These are phyloP conservation scores for Collariella sp. DNA, from an alignment of 495 filamentous ascomycete genomes.

Conservation along the genomic window DNA sequence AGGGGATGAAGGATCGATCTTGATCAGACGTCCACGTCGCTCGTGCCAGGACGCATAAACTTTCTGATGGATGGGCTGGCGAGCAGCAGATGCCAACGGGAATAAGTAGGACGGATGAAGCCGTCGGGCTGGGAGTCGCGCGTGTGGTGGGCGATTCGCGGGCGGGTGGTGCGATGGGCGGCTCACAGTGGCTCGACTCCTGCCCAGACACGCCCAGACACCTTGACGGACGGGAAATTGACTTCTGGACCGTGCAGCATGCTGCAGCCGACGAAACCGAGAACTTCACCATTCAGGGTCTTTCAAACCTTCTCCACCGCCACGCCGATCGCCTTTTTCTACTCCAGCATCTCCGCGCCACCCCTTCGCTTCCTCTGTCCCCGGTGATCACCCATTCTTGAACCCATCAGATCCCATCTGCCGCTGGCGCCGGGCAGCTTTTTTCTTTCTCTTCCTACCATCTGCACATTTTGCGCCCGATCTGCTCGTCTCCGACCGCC, in stretches of 20 bases:
- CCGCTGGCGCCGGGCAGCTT: background rate
- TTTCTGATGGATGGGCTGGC: too few species aligned
- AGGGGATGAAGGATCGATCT: too few species aligned
- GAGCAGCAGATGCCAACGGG: too few species aligned
- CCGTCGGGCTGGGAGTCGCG: background rate
- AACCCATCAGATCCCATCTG: background rate
- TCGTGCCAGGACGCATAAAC: too few species aligned
- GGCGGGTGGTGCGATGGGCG: constrained; percentile 2
- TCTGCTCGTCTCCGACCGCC: constrained; percentile 14
- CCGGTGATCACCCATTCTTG: background rate
- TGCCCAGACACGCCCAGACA: background rate
- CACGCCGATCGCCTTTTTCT: constrained; percentile 2
- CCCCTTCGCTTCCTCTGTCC: background rate
- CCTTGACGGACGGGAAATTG: constrained; percentile 5
- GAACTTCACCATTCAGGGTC: constrained; percentile 2
- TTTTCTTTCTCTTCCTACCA: background rate
- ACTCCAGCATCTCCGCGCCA: background rate
- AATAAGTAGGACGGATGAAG: too few species aligned
- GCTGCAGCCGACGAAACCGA: too few species aligned
- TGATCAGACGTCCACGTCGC: too few species aligned
- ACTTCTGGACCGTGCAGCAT: constrained; percentile 6
- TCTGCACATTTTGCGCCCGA: background rate
- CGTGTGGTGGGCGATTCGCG: background rate
- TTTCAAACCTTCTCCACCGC: constrained; percentile 1
- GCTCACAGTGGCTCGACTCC: background rate